These are phyloP conservation scores for Leptodontidium sp. DNA, from an alignment of 2,329 filamentous ascomycete species.

Conservation along the genomic window DNA sequence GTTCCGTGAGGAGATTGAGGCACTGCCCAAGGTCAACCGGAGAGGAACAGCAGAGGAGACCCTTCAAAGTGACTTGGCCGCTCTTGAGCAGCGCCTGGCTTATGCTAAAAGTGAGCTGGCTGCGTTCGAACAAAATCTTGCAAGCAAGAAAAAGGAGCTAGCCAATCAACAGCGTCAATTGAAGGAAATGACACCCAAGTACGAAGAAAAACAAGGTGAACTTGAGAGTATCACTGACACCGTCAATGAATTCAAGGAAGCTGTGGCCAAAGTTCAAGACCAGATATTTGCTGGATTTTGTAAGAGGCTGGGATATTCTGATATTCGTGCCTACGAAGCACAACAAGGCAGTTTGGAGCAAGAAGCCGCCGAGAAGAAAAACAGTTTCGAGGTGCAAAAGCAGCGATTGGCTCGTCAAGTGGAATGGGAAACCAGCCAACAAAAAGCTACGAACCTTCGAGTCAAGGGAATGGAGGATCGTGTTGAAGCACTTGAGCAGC, in stretches of 20 bases:
- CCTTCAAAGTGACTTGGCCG: conserved; percentile 79
- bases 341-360: conserved; percentile 93
- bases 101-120: conserved; percentile 79
- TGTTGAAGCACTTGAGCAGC: conserved; percentile 69
- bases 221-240: conserved; percentile 68
- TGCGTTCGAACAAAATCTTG: conserved; percentile 81
- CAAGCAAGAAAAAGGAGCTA: conserved; percentile 84
- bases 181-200: conserved; percentile 79
- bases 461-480: conserved; percentile 73
- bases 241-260: conserved; percentile 63
- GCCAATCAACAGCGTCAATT: conserved; percentile 77
- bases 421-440: conserved; percentile 62
- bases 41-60: conserved; percentile 80
- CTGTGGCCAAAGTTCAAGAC: conserved; percentile 85
- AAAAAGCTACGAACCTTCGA: conserved; percentile 69
- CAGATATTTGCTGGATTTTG: conserved; percentile 89
- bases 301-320: conserved; percentile 81
- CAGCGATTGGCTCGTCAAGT: conserved; percentile 72
- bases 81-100: conserved; percentile 78
- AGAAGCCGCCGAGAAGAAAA: conserved; percentile 85
- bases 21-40: conserved; percentile 80
- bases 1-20: conserved; percentile 78
- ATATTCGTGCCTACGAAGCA: conserved; percentile 92
- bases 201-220: conserved; percentile 73
- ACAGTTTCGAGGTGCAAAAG: conserved; percentile 86